Conservation (phyloP, 2,329 filamentous ascomycete species). For the Neofusicoccum parvum region DNA sequence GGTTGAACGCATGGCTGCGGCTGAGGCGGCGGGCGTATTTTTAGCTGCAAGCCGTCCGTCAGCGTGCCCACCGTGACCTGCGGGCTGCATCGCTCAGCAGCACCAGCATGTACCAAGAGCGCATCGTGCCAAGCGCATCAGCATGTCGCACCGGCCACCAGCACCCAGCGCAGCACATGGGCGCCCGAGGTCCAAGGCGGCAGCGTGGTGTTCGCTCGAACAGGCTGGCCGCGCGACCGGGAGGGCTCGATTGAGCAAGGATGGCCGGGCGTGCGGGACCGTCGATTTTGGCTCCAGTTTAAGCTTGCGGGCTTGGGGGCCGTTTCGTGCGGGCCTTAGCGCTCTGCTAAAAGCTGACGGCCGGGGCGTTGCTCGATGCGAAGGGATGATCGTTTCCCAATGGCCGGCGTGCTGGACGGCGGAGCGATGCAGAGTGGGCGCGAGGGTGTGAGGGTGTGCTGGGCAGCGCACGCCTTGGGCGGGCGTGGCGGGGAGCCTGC, state of each 20-base stretch:
- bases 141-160: too few relatives aligned
- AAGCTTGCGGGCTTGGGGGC: background rate
- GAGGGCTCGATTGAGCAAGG: background rate
- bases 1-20: background rate
- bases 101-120: too few relatives aligned
- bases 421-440: background rate
- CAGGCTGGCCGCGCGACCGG: background rate
- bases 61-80: background rate
- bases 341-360: constrained; percentile 2
- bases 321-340: background rate
- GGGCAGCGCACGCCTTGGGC: background rate
- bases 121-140: too few relatives aligned
- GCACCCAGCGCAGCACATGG: too few relatives aligned
- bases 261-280: background rate
- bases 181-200: too few relatives aligned
- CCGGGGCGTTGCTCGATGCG: background rate
- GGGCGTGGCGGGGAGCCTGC: background rate
- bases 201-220: background rate
- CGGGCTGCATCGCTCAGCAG: too few relatives aligned
- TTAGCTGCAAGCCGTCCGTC: background rate
- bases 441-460: background rate
- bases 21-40: background rate
- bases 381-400: background rate
- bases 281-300: background rate
- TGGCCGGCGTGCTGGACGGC: background rate